Evolutionary conservation across 345 rosid genomes (phyloP).

Genomic region (Pistacia vera): DNA sequence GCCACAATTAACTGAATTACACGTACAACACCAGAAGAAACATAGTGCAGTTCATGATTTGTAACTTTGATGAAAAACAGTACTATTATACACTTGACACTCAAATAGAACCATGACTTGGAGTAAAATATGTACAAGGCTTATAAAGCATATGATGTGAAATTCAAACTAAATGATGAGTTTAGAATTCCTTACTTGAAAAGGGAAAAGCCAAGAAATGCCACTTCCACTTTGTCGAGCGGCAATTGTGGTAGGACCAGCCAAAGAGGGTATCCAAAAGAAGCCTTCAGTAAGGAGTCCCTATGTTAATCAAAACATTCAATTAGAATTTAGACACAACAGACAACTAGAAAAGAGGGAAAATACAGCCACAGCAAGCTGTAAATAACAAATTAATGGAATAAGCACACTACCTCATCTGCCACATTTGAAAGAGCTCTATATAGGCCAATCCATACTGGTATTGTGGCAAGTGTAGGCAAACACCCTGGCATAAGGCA

Average conservation of each 20-base stretch:
- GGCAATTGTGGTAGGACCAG: constrained; percentile 93
- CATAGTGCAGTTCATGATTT: not conserved
- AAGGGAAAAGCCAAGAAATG: constrained; percentile 94
- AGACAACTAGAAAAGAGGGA: not conserved
- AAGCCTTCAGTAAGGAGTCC: constrained; percentile 98
- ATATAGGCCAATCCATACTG: constrained; percentile 96
- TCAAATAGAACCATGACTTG: not conserved
- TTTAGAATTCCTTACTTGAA: constrained; percentile 55
- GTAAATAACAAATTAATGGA: constrained; percentile 4
- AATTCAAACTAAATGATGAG: not conserved
- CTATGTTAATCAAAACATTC: constrained; percentile 30
- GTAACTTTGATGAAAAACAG: not conserved
- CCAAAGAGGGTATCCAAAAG: constrained; percentile 96
- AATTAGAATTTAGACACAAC: constrained; percentile 27
- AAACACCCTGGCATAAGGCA: constrained; percentile 62
- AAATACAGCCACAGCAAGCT: constrained; percentile 5
- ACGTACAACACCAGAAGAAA: not conserved
- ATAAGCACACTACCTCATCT: constrained; percentile 58
- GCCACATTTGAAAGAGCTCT: constrained; percentile 99
- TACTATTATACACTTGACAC: not conserved
- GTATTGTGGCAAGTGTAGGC: constrained; percentile 96
- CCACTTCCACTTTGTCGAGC: constrained; percentile 86
- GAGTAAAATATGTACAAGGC: not conserved
- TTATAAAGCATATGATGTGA: not conserved
- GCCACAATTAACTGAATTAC: not conserved